Evolutionary conservation across 1,284 basidiomycete genomes (phyloP), one percentile per base, ranked within the genome.

Genomic region (Hymenochaete sp.): DNA sequence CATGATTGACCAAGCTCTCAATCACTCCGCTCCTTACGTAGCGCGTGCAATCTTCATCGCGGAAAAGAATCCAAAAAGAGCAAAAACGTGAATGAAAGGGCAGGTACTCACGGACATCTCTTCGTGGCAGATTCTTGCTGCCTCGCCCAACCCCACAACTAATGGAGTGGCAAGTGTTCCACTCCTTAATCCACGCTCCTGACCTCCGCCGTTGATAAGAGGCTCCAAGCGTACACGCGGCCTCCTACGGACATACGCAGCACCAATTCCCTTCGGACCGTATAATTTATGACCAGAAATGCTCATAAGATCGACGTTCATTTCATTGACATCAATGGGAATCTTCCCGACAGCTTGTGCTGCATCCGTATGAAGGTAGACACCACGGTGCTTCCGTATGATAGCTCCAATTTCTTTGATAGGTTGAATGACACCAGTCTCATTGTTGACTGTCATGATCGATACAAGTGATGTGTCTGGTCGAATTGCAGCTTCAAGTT

Each of bases 401-500:
- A 96, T 74, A 3, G 79, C 75, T 19, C 93, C 95, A 53, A 99
- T 98, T 64, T 98, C 93, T 61, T 88, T 87, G 52, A 98, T 76
- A 1, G 96, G 96, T 62, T 98, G 96, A 52, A 99, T 96, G 51
- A 98, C 93, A 39, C 96, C 96, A 5, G 93, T 98, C 70, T 99
- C 96, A 67, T 99, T 99, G 71, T 99, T 99, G 52, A 99, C 95
- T 3, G 89, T 79, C 96, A 99, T 99, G 62, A 99, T 86, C 8
- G 93, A 96, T 32, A 97, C 82, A 7, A 97, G 67, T 4, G 82
- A 83, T 1, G 93, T 88, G 56, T 89, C 86, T 14, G 91, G 90
- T 38, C 89, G 79, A 44, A 97, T 88, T 24, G 92, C 82, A 2
- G 71, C 74, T 59, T 89, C 84, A 29, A 97, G 75, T 18, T 79